These are phyloP conservation scores for Sordariomycetes sp. DNA, from an alignment of 2,329 filamentous ascomycete species.

Conservation along the genomic window DNA sequence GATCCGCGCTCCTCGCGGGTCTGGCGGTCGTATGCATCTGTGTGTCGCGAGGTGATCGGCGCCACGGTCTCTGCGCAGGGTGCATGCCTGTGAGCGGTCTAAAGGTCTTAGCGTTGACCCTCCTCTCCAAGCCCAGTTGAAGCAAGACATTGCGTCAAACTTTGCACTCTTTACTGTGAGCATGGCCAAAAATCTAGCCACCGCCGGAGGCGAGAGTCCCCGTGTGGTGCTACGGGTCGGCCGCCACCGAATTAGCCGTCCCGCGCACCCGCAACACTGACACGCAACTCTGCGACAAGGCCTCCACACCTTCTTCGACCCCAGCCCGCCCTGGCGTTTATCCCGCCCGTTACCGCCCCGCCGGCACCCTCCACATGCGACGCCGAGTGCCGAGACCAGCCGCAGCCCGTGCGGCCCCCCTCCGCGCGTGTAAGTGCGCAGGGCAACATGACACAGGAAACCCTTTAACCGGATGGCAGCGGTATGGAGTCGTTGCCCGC, in stretches of 20 bases:
- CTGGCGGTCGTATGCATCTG: too few species aligned
- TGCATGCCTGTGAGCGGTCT: too few species aligned
- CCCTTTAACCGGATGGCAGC: not conserved
- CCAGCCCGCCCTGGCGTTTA: not conserved
- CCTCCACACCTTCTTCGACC: not conserved
- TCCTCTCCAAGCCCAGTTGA: too few species aligned
- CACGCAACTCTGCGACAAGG: not conserved
- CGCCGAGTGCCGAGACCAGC: not conserved
- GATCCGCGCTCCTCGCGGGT: too few species aligned
- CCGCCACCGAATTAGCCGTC: not conserved
- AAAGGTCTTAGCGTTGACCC: too few species aligned
- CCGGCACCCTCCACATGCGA: not conserved
- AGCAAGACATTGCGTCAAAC: too few species aligned
- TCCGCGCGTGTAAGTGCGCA: not conserved
- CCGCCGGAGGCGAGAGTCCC: too few species aligned
- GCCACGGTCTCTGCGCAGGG: too few species aligned
- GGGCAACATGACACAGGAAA: not conserved
- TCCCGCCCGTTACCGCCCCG: too few species aligned
- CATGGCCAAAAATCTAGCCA: too few species aligned
- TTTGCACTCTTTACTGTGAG: too few species aligned
- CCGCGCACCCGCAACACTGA: conserved; percentile 3
- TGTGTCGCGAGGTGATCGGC: too few species aligned
- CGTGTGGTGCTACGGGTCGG: not conserved
- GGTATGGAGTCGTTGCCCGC: not conserved
- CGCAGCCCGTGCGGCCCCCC: not conserved